These are phyloP conservation scores for Penicillium corylophilum DNA, from an alignment of 2,329 filamentous ascomycete species.

Conservation along the genomic window DNA sequence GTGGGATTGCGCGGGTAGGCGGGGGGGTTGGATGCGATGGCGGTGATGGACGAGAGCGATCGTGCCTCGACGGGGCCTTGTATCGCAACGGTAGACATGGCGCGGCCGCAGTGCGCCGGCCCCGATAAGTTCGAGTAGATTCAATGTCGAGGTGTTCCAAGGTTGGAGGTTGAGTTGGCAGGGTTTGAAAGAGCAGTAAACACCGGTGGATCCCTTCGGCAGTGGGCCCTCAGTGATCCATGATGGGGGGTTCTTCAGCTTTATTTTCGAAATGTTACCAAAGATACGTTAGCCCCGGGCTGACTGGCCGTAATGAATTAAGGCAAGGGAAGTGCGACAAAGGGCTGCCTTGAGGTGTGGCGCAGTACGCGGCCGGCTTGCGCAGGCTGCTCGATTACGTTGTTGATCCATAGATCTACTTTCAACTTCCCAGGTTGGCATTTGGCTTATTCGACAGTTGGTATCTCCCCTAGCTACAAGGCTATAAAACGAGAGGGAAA, in stretches of 20 bases:
- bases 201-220: constrained; percentile 18
- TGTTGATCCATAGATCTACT: background rate
- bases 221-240: constrained; percentile 12
- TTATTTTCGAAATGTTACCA: background rate
- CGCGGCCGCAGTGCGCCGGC: constrained; percentile 29
- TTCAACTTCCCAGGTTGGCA: background rate
- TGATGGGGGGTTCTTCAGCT: constrained; percentile 1
- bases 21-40: constrained; percentile 81
- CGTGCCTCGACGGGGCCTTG: constrained; percentile 66
- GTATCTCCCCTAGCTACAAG: constrained; percentile 27
- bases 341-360: constrained; percentile 24
- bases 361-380: constrained; percentile 21
- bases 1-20: constrained; percentile 77
- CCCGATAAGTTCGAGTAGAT: background rate
- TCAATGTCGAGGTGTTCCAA: background rate
- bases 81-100: constrained; percentile 23
- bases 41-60: constrained; percentile 76
- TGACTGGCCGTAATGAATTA: background rate
- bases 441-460: constrained; percentile 19
- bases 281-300: constrained; percentile 3
- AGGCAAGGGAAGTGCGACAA: constrained; percentile 16
- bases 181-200: constrained; percentile 11
- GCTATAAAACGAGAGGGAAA: constrained; percentile 3
- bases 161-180: background rate
- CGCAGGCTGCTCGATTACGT: constrained; percentile 8